Percentiles rank a stretch among this genome's conserved stretches.
phyloP scores from a whole-genome alignment of 148 eudicot species.

The Camellia granthamiana region DNA sequence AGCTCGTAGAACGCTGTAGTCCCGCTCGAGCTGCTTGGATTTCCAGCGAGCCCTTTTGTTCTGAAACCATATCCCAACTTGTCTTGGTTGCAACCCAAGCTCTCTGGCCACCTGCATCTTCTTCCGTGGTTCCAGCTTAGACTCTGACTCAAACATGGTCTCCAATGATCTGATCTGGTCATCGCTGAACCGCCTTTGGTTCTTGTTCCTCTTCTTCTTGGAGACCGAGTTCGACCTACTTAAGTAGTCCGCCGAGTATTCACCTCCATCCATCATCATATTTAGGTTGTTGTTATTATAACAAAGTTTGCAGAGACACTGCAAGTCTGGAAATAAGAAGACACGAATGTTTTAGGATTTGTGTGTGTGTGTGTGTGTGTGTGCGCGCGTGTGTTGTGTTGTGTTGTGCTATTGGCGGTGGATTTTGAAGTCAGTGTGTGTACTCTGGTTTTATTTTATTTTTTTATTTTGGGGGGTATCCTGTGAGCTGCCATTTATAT shows the following conservation, averaged over 20 bases:
- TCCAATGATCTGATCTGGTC: constrained; percentile 62
- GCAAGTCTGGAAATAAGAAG: no score
- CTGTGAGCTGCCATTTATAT: no score
- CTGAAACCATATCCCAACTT: constrained; percentile 82
- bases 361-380: no score
- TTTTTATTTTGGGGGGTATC: no score
- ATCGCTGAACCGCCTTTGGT: constrained; percentile 53
- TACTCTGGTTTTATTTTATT: no score
- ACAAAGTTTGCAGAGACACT: no score
- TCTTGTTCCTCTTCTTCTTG: constrained; percentile 25
- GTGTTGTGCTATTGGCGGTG: no score
- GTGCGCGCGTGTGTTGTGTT: no score
- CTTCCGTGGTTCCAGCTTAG: constrained; percentile 62
- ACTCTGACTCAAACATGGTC: constrained; percentile 47
- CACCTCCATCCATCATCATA: neutral
- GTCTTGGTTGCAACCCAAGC: constrained; percentile 58
- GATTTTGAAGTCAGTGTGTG: no score
- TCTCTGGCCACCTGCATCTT: constrained; percentile 60
- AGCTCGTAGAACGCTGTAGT: constrained; percentile 34
- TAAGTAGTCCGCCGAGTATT: neutral
- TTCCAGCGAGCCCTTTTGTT: constrained; percentile 70
- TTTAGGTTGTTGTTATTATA: neutral
- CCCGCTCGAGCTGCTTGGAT: constrained; percentile 59
- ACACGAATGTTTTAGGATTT: no score
- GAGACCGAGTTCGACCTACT: neutral